Percentiles rank a stretch among this genome's conserved stretches.
phyloP scores from a whole-genome alignment of 2,329 filamentous ascomycete genomes.

The Nothophoma quercina region DNA sequence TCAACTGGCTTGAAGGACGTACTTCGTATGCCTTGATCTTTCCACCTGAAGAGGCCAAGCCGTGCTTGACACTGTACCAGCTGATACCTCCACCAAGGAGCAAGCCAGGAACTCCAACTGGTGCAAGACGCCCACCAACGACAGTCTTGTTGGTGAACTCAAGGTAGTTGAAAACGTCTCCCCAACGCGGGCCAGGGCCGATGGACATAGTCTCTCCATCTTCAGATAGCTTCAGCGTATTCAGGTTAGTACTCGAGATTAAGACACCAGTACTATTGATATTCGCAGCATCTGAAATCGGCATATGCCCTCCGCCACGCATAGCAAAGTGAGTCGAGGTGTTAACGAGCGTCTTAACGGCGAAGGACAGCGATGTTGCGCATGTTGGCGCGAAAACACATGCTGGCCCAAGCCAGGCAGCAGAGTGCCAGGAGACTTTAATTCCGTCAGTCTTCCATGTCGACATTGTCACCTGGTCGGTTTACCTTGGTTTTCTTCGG shows the following conservation, averaged over 20 bases:
- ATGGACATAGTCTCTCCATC: conserved; percentile 34
- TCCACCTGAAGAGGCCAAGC: conserved; percentile 17
- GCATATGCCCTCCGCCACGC: conserved; percentile 35
- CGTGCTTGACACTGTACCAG: conserved; percentile 21
- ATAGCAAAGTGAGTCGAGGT: conserved; percentile 29
- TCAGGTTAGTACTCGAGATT: conserved; percentile 29
- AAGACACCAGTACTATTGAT: conserved; percentile 31
- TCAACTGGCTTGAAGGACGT: not conserved
- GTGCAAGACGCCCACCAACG: conserved; percentile 35
- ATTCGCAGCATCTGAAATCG: conserved; percentile 27
- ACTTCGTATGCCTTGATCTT: conserved; percentile 26
- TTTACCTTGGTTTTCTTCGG: conserved; percentile 15
- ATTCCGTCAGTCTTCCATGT: too few species aligned
- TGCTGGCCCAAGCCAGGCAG: conserved; percentile 23
- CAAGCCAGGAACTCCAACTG: conserved; percentile 40
- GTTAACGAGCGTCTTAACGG: conserved; percentile 20
- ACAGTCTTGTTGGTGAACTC: conserved; percentile 29
- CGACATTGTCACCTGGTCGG: not conserved
- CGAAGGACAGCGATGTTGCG: conserved; percentile 26
- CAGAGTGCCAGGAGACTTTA: conserved; percentile 19
- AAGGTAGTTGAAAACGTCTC: conserved; percentile 37
- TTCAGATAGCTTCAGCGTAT: conserved; percentile 29
- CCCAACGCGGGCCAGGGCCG: conserved; percentile 40
- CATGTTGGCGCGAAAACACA: conserved; percentile 27
- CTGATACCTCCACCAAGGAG: conserved; percentile 37